These are phyloP conservation scores for Cornus florida DNA, from an alignment of 148 eudicot genomes.

Conservation along the genomic window DNA sequence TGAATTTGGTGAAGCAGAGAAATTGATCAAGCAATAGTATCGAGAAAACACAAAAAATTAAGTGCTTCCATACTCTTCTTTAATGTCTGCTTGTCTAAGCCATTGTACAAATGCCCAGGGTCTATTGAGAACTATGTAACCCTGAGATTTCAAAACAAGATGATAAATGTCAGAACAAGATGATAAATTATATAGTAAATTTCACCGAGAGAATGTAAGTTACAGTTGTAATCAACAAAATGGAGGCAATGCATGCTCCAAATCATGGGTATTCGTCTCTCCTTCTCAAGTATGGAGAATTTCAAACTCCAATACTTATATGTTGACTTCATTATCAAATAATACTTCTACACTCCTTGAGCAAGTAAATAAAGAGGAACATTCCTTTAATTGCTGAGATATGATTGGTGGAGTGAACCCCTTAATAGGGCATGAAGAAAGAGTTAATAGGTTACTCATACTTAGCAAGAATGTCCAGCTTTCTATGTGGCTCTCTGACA, in stretches of 20 bases:
- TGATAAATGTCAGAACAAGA: neutral
- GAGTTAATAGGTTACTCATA: too few relatives aligned
- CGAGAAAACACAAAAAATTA: constrained; percentile 4
- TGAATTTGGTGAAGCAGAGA: neutral
- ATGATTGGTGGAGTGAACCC: too few relatives aligned
- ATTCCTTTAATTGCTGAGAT: too few relatives aligned
- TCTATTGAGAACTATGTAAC: constrained; percentile 96
- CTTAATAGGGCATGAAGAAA: too few relatives aligned
- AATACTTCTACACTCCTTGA: neutral
- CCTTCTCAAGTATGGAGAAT: neutral
- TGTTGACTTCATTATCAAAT: neutral
- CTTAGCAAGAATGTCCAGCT: too few relatives aligned
- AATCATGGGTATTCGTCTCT: neutral
- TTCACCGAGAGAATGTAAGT: neutral
- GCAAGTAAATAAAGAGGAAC: neutral
- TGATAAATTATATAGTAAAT: neutral
- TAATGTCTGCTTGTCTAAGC: constrained; percentile 92
- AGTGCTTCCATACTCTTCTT: constrained; percentile 78
- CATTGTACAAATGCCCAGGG: constrained; percentile 99
- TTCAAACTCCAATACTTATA: neutral
- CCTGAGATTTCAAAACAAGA: constrained; percentile 43
- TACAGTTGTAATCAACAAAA: neutral
- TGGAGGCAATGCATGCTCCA: neutral
- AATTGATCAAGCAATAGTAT: neutral
- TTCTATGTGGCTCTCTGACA: too few relatives aligned